These are phyloP conservation scores for Cokeromyces recurvatus DNA, from an alignment of 371 early-diverging fungal genomes.

Conservation along the genomic window DNA sequence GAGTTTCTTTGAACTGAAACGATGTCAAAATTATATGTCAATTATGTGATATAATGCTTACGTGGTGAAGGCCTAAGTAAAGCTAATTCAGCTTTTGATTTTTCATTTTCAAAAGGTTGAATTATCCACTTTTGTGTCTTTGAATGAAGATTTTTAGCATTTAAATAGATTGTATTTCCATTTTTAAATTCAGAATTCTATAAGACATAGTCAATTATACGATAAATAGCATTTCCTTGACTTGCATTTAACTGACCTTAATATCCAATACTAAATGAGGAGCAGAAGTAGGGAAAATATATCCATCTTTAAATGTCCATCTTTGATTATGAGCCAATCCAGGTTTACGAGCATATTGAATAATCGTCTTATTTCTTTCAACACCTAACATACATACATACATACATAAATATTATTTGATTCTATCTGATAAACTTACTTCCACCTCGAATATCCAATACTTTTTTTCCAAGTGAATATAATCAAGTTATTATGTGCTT, in stretches of 20 bases:
- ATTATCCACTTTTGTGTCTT: slow-evolving; percentile 42
- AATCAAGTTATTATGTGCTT: not conserved
- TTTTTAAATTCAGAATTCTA: slow-evolving; percentile 42
- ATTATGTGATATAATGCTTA: slow-evolving; percentile 24
- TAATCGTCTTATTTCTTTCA: slow-evolving; percentile 34
- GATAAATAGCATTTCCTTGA: not conserved
- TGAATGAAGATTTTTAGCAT: slow-evolving; percentile 23
- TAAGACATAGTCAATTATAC: not conserved
- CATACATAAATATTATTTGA: not conserved
- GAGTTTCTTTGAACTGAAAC: slow-evolving; percentile 22
- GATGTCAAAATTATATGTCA: not conserved
- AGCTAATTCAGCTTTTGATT: slow-evolving; percentile 31
- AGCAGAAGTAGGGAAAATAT: slow-evolving; percentile 31
- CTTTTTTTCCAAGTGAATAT: too few species aligned
- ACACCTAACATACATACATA: slow-evolving; percentile 14
- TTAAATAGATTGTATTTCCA: slow-evolving; percentile 29
- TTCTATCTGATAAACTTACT: too few species aligned
- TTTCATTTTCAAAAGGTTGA: slow-evolving; percentile 40
- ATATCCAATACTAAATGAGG: slow-evolving; percentile 43
- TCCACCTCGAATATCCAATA: slow-evolving; percentile 45
- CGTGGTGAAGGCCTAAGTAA: slow-evolving; percentile 39
- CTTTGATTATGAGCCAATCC: slow-evolving; percentile 47
- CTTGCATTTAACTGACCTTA: slow-evolving; percentile 12
- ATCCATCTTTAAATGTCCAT: slow-evolving; percentile 46
- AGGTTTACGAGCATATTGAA: slow-evolving; percentile 48